Evolutionary conservation across 495 filamentous ascomycete genomes (phyloP), one percentile per base, ranked within the genome.

Genomic region (Cercophora samala): DNA sequence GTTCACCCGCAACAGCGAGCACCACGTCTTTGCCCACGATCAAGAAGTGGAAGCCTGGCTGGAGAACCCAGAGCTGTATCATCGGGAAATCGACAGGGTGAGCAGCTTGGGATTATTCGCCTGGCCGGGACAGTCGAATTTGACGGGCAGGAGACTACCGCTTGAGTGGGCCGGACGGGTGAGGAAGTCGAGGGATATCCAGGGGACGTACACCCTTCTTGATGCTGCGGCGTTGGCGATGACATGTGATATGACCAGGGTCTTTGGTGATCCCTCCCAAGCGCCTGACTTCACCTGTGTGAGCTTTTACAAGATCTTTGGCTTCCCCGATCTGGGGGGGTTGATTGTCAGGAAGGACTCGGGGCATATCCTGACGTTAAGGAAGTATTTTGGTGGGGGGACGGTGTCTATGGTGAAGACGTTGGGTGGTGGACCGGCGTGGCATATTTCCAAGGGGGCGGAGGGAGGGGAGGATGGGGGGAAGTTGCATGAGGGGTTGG

Each of bases 301-400:
- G 23, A 90, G 88, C 9, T 87, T 93, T 72, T 93, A 93, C 76
- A 94, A 94, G 76, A 90, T 93, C 62, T 93, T 93, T 72, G 91
- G 91, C 17, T 91, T 91, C 65, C 91, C 91, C 0, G 88, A 93
- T 64, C 81, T 94, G 18, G 91, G 91, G 1, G 90, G 84, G 5
- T 75, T 93, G 23, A 83, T 92, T 51, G 83, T 93, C 15, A 84
- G 89, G 25, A 87, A 83, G 69, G 79, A 81, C 21, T 86, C 88
- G 22, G 87, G 85, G 1, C 81, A 86, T 56, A 83, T 90, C 51
- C 81, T 93, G 11, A 77, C 81, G 60, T 79, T 86, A 60, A 82
- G 89, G 29, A 85, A 81, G 62, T 93, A 90, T 72, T 94, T 94
- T 72, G 91, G 90, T 32, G 91, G 91, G 11, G 90, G 91, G 6